These are phyloP conservation scores for Dactylellina drechsleri DNA, from an alignment of 2,329 filamentous ascomycete species.

Conservation along the genomic window DNA sequence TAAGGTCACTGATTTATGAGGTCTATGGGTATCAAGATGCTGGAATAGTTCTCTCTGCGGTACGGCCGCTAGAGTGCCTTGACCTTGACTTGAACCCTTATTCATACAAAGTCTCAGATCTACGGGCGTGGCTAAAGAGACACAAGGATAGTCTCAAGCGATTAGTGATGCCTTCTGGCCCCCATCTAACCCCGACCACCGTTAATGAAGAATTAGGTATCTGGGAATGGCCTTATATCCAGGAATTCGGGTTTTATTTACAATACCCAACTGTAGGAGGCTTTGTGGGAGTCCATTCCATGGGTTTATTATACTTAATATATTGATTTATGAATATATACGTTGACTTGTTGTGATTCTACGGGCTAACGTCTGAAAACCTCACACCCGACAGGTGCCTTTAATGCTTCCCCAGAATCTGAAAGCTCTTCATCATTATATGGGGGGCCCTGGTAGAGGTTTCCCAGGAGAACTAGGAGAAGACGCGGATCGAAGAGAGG, in stretches of 20 bases:
- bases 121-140: background rate
- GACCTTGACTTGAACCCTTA: background rate
- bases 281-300: background rate
- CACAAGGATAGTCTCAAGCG: background rate
- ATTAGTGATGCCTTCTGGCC: background rate
- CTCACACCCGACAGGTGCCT: background rate
- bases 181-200: background rate
- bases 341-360: background rate
- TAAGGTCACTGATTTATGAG: background rate
- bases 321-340: background rate
- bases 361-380: background rate
- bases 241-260: background rate
- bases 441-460: background rate
- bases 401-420: background rate
- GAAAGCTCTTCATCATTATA: constrained; percentile 5
- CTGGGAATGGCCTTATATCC: constrained; percentile 10
- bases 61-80: constrained; percentile 1
- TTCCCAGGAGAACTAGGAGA: background rate
- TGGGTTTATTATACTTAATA: background rate
- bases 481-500: too few species aligned
- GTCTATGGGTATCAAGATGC: background rate
- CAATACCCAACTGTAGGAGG: background rate
- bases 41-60: background rate
- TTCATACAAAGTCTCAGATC: too few species aligned
- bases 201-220: background rate